Evolutionary conservation across 176 grass and related monocot genomes (phyloP), one percentile per base, ranked within the genome.

Genomic region (Hsuehochloa calcarea): DNA sequence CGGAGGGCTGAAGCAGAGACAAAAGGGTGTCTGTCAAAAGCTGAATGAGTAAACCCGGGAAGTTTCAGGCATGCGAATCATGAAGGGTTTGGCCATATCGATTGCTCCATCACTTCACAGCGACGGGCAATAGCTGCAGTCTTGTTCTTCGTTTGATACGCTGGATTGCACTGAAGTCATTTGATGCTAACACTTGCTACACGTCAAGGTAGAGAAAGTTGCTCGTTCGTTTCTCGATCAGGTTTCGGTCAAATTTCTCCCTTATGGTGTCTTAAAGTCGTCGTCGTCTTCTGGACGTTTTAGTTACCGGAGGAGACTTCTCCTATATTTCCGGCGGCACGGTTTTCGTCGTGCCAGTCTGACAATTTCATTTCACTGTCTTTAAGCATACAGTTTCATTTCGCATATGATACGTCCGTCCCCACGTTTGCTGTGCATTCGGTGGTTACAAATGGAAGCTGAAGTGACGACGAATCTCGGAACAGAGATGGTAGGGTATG

Each of bases 391-490:
- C 41, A 56, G 26, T 6, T 65, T 35, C 10, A 39, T 40, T 5
- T 8, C 60, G 45, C 38, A 5, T 20, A 72, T 40, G 7, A 11
- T 13, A 12, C 22, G 38, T 58, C n/a, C n/a, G 65, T 39, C 72
- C 80, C 71, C 50, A 82, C 71, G 7, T 8, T 3, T n/a, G 43
- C 65, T 9, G 29, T 72, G 47, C 59, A 65, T 50, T 38, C 55
- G 73, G 54, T 78, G 65, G 73, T 79, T 84, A 46, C 23, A 78
- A 58, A n/a, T 77, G 86, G 80, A 77, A 62, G 54, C 52, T 61
- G 63, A 35, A 77, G 51, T 45, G 4, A 38, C 7, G 14, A 0
- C 79, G 70, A 76, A 87, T 76, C 85, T 76, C 20, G 5, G 0
- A 20, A 81, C 23, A 51, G 5, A 61, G 59, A 73, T 27, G 29